A percentile compares a stretch with the other conserved stretches of the same genome.
These are phyloP conservation scores for Ottelia alismoides DNA, from an alignment of 106 monocot genomes.

Conservation along the genomic window DNA sequence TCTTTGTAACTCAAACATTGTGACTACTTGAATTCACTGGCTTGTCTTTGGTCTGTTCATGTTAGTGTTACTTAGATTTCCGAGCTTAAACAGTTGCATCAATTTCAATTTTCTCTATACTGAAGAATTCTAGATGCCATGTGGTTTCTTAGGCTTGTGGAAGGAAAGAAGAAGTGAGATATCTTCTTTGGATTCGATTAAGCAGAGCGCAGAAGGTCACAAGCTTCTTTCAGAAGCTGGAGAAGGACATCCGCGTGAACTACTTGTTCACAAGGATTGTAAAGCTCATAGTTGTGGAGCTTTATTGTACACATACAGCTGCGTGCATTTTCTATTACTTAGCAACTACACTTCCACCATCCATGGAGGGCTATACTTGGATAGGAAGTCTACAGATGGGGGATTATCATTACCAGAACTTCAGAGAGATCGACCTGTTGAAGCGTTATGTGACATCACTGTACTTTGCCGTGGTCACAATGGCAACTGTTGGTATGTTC, in stretches of 20 bases:
- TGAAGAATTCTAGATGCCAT: too few species aligned
- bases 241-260: conserved; percentile 83
- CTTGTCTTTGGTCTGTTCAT: too few species aligned
- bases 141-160: conserved; percentile 72
- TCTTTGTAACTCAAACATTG: too few species aligned
- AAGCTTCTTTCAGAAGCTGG: conserved; percentile 45
- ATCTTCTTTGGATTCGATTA: conserved; percentile 84
- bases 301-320: conserved; percentile 91
- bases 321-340: conserved; percentile 93
- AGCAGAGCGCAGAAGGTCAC: conserved; percentile 44
- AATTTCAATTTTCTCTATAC: too few species aligned
- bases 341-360: conserved; percentile 71
- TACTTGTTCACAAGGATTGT: conserved; percentile 87
- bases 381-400: conserved; percentile 84
- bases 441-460: conserved; percentile 78
- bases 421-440: conserved; percentile 64
- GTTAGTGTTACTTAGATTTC: too few species aligned
- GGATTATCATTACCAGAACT: conserved; percentile 51
- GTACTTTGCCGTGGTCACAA: conserved; percentile 91
- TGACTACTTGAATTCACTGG: too few species aligned
- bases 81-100: too few species aligned
- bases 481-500: conserved; percentile 72
- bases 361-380: conserved; percentile 82
- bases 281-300: conserved; percentile 85
- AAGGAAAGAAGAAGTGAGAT: conserved; percentile 75